phyloP scores from a whole-genome alignment of 1,284 basidiomycete genomes.

The Albatrellus sp. region DNA sequence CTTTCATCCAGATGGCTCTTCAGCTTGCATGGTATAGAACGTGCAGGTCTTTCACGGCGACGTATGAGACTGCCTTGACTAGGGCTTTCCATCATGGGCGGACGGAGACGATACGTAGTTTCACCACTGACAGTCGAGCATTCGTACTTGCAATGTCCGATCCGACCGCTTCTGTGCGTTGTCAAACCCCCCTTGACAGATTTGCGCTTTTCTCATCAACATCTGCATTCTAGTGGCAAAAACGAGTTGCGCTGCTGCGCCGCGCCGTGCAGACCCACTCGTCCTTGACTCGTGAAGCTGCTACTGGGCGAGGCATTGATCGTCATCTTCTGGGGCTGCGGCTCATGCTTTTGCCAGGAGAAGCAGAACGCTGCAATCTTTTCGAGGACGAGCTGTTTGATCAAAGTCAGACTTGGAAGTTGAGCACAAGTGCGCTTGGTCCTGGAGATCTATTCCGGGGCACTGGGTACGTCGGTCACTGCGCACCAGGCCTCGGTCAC shows the following conservation, averaged over 20 bases:
- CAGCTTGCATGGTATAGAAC: constrained; percentile 88
- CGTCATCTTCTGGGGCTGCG: constrained; percentile 85
- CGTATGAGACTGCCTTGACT: constrained; percentile 92
- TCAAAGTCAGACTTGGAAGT: constrained; percentile 77
- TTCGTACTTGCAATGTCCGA: constrained; percentile 76
- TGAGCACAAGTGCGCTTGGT: constrained; percentile 87
- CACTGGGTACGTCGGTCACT: constrained; percentile 52
- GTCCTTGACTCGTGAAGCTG: constrained; percentile 66
- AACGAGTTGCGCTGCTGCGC: constrained; percentile 44
- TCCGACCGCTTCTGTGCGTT: constrained; percentile 32
- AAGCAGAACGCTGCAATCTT: constrained; percentile 33
- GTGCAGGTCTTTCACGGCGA: constrained; percentile 73
- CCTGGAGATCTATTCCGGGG: constrained; percentile 83
- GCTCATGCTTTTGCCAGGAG: constrained; percentile 40
- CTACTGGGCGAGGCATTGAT: constrained; percentile 81
- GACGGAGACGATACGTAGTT: constrained; percentile 84
- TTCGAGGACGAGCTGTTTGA: constrained; percentile 76
- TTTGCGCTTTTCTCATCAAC: neutral
- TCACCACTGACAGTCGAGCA: constrained; percentile 64
- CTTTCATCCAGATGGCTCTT: constrained; percentile 86
- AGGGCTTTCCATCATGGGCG: constrained; percentile 85
- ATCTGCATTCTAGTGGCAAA: constrained; percentile 15
- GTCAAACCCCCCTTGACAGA: constrained; percentile 1
- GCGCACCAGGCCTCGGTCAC: constrained; percentile 4
- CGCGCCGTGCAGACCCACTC: constrained; percentile 69